A percentile compares a stretch with the other conserved stretches of the same genome.
phyloP scores from a whole-genome alignment of 805 yeast species.

The Metschnikowia noctiluminum region DNA sequence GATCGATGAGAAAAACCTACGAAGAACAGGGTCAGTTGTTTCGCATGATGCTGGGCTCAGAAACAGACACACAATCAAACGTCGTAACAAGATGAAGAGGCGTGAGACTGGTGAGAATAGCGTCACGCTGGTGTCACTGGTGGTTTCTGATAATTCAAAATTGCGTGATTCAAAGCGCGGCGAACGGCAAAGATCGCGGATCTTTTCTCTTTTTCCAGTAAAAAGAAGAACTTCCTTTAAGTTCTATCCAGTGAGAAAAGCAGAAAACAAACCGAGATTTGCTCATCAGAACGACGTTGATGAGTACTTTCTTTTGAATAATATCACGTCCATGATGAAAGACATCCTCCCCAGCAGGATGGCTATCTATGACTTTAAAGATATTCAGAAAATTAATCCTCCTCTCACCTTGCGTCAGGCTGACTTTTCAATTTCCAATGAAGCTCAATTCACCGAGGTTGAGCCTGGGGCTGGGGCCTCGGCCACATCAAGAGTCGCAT shows the following conservation, averaged over 20 bases:
- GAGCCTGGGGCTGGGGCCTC: neutral
- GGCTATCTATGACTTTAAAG: constrained; percentile 24
- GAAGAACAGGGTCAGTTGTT: constrained; percentile 27
- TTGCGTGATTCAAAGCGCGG: neutral
- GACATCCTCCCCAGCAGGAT: constrained; percentile 29
- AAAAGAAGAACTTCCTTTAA: constrained; percentile 31
- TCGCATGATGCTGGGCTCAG: constrained; percentile 31
- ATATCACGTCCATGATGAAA: constrained; percentile 22
- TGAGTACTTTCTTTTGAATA: constrained; percentile 16
- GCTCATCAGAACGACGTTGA: constrained; percentile 15
- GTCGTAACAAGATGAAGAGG: constrained; percentile 27
- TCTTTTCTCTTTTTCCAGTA: constrained; percentile 32
- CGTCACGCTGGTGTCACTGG: constrained; percentile 7
- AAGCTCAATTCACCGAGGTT: constrained; percentile 5
- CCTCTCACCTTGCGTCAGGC: constrained; percentile 6
- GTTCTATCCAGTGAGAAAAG: constrained; percentile 18
- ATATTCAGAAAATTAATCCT: constrained; percentile 16
- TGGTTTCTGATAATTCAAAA: constrained; percentile 7
- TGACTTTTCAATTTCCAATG: constrained; percentile 10
- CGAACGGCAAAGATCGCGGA: constrained; percentile 1
- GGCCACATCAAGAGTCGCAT: neutral
- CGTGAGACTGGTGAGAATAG: constrained; percentile 10
- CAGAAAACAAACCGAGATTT: constrained; percentile 22
- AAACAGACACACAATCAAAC: constrained; percentile 28
- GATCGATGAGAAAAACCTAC: constrained; percentile 11